phyloP scores from a whole-genome alignment of 1,139 yeast species.

The Kurtzmaniella quercitrusa region DNA sequence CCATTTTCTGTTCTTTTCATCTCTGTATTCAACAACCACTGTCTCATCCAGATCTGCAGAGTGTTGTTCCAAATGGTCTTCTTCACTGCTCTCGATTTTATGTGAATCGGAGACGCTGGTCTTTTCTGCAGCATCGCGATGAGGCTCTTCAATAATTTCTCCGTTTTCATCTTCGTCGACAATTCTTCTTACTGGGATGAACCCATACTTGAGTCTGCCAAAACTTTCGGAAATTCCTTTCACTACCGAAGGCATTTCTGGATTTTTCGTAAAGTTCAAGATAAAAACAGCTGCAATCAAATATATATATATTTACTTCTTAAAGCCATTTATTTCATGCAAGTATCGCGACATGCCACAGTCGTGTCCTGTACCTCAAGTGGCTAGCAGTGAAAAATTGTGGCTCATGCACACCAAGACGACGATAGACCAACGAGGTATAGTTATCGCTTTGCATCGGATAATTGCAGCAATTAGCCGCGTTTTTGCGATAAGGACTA shows the following conservation, averaged over 20 bases:
- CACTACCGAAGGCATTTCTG: neutral
- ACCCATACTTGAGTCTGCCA: constrained; percentile 44
- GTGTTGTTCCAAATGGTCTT: neutral
- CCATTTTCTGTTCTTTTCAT: constrained; percentile 62
- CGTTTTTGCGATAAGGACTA: neutral
- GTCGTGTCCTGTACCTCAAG: neutral
- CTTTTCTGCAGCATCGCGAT: neutral
- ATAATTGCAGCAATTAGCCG: neutral
- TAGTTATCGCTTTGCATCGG: neutral
- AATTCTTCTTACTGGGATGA: constrained; percentile 42
- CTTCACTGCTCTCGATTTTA: neutral
- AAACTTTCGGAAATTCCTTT: neutral
- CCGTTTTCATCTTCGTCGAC: constrained; percentile 32
- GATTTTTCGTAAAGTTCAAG: no score
- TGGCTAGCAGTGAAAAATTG: neutral
- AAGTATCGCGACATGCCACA: neutral
- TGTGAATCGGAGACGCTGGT: neutral
- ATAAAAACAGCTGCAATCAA: no score
- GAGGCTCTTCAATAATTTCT: constrained; percentile 6
- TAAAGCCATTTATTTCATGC: neutral
- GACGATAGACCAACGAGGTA: neutral
- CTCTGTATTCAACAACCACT: constrained; percentile 43
- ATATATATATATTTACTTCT: neutral
- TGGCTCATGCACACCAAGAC: neutral
- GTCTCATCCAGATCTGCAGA: constrained; percentile 1